Percentiles rank a stretch among this genome's conserved stretches.
phyloP scores from a whole-genome alignment of 2,329 filamentous ascomycete species.

The Herpotrichia juniperi region DNA sequence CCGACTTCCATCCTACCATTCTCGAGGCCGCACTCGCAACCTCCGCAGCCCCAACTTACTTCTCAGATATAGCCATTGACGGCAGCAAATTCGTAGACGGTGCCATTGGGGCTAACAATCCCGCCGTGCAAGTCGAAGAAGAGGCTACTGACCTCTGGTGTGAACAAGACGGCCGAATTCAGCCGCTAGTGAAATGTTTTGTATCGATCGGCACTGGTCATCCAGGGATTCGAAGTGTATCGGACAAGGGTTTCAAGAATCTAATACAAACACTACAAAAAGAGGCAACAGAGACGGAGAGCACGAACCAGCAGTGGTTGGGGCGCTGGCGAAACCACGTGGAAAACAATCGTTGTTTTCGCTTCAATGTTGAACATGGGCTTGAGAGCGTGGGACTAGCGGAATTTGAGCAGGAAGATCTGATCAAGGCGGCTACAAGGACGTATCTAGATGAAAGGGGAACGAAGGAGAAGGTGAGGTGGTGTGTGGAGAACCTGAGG shows the following conservation, averaged over 20 bases:
- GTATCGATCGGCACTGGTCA: constrained; percentile 22
- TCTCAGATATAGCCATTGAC: constrained; percentile 45
- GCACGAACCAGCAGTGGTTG: constrained; percentile 33
- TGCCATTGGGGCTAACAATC: constrained; percentile 50
- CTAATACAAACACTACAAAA: constrained; percentile 26
- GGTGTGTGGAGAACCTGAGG: constrained; percentile 18
- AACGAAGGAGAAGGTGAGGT: constrained; percentile 8
- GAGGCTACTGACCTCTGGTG: constrained; percentile 31
- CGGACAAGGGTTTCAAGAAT: constrained; percentile 14
- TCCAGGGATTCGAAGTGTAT: constrained; percentile 13
- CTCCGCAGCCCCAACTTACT: constrained; percentile 39
- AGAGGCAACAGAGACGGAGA: constrained; percentile 36
- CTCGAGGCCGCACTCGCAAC: constrained; percentile 36
- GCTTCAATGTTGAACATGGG: constrained; percentile 43
- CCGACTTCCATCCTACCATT: constrained; percentile 23
- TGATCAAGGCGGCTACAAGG: constrained; percentile 10
- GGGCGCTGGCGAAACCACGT: constrained; percentile 26
- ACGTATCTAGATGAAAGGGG: constrained; percentile 15
- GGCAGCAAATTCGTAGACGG: constrained; percentile 50
- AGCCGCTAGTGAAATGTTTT: constrained; percentile 20
- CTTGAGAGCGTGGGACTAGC: constrained; percentile 28
- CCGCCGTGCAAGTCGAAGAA: constrained; percentile 46
- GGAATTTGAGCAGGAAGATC: constrained; percentile 13
- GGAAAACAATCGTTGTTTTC: constrained; percentile 37
- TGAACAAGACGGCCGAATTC: constrained; percentile 9